Evolutionary conservation across 2,329 filamentous ascomycete species (phyloP).

Genomic region (Graphilbum sp.): DNA sequence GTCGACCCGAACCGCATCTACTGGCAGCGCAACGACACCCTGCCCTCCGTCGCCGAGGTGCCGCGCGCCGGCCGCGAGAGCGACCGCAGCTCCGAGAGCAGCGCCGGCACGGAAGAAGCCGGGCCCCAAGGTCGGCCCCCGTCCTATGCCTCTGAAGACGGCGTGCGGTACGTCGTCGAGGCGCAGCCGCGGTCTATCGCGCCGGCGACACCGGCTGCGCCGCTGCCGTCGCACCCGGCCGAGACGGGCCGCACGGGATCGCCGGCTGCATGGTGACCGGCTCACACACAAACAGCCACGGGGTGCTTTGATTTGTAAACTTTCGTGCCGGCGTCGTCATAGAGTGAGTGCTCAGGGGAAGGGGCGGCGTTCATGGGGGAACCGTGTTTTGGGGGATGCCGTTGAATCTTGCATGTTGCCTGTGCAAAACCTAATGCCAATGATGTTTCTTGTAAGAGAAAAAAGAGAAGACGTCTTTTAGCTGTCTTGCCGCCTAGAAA

Average conservation of each 20-base stretch:
- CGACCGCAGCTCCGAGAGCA: not conserved
- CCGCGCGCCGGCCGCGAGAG: conserved; percentile 1
- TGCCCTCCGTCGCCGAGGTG: not conserved
- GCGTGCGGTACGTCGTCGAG: conserved; percentile 55
- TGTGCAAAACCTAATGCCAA: too few species aligned
- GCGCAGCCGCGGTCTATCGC: conserved; percentile 43
- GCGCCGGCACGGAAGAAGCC: too few species aligned
- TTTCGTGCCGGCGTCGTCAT: too few species aligned
- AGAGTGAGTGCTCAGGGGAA: too few species aligned
- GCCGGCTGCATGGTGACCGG: conserved; percentile 13
- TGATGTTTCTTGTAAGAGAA: too few species aligned
- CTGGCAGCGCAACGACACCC: conserved; percentile 51
- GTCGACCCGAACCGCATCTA: conserved; percentile 69
- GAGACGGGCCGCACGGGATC: conserved; percentile 20
- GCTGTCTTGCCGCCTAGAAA: too few species aligned
- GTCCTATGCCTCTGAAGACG: conserved; percentile 62
- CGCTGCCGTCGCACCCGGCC: conserved; percentile 30
- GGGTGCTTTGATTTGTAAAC: too few species aligned
- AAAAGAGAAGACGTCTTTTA: too few species aligned
- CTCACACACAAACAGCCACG: too few species aligned
- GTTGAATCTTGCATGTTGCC: too few species aligned
- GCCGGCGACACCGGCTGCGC: conserved; percentile 24
- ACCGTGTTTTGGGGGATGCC: too few species aligned
- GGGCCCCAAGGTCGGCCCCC: conserved; percentile 26
- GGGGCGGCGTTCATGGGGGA: too few species aligned